Evolutionary conservation across 768 basidiomycete species (phyloP).

Genomic region (Boletellus emodensis): DNA sequence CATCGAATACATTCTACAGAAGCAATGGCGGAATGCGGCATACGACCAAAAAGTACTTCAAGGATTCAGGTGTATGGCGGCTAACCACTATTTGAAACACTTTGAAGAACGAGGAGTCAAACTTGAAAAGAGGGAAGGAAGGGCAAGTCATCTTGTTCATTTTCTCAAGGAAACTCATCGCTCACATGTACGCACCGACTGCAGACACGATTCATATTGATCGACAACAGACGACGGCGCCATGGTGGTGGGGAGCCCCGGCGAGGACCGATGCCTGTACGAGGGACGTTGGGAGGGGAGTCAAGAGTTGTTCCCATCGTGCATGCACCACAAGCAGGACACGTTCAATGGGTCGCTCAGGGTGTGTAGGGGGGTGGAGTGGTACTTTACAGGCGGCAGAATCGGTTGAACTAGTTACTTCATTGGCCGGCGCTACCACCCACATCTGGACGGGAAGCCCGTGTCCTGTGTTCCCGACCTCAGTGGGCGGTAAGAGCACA

Average conservation of each 20-base stretch:
- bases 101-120: slow-evolving; percentile 19
- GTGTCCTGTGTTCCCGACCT: too few species aligned
- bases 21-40: slow-evolving; percentile 34
- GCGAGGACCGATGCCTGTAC: slow-evolving; percentile 22
- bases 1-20: slow-evolving; percentile 25
- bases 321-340: slow-evolving; percentile 9
- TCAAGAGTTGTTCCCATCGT: slow-evolving; percentile 23
- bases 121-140: slow-evolving; percentile 13
- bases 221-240: slow-evolving; percentile 5
- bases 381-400: background rate
- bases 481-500: background rate
- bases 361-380: background rate
- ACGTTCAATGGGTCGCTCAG: slow-evolving; percentile 1
- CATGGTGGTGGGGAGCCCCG: slow-evolving; percentile 2
- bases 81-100: slow-evolving; percentile 26
- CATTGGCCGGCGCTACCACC: too few species aligned
- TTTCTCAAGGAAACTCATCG: background rate
- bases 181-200: background rate
- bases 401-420: too few species aligned
- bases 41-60: slow-evolving; percentile 26
- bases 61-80: slow-evolving; percentile 26
- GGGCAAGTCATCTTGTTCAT: slow-evolving; percentile 8
- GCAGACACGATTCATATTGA: slow-evolving; percentile 13
- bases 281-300: slow-evolving; percentile 24
- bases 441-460: too few species aligned